Conservation (phyloP, 768 basidiomycete species). For the Lyophyllum shimeji region DNA sequence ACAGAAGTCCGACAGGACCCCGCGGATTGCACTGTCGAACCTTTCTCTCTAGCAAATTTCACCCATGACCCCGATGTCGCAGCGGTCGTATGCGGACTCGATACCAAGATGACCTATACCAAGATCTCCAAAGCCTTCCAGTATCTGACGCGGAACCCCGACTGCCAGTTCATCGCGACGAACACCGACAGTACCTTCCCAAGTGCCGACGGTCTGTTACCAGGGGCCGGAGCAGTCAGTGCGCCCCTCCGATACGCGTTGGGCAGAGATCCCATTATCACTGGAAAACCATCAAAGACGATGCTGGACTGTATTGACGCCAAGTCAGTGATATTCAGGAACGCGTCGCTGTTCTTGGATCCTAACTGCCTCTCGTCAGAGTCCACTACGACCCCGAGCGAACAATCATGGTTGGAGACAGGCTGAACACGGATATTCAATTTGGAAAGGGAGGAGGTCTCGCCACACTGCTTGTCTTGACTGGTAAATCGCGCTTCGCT, state of each 20-base stretch:
- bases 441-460: slow-evolving; percentile 90
- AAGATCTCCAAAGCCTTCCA: slow-evolving; percentile 92
- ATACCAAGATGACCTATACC: slow-evolving; percentile 85
- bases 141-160: slow-evolving; percentile 80
- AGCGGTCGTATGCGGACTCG: slow-evolving; percentile 95
- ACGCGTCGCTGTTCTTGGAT: background rate
- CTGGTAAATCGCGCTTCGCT: slow-evolving; percentile 50
- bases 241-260: slow-evolving; percentile 78
- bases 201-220: slow-evolving; percentile 64
- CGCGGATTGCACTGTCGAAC: slow-evolving; percentile 71
- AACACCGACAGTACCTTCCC: slow-evolving; percentile 95
- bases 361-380: slow-evolving; percentile 39
- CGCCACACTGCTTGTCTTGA: slow-evolving; percentile 86
- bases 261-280: slow-evolving; percentile 67
- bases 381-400: slow-evolving; percentile 81
- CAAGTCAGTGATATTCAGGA: slow-evolving; percentile 35
- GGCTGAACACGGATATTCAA: slow-evolving; percentile 92
- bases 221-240: slow-evolving; percentile 83
- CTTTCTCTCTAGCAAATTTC: slow-evolving; percentile 70
- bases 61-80: slow-evolving; percentile 74
- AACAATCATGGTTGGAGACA: slow-evolving; percentile 96
- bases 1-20: slow-evolving; percentile 59
- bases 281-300: slow-evolving; percentile 88
- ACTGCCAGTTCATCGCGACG: slow-evolving; percentile 83
- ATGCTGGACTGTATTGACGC: slow-evolving; percentile 93